These are phyloP conservation scores for Irineochytrium annulatum DNA, from an alignment of 192 early-diverging fungal genomes.

Conservation along the genomic window DNA sequence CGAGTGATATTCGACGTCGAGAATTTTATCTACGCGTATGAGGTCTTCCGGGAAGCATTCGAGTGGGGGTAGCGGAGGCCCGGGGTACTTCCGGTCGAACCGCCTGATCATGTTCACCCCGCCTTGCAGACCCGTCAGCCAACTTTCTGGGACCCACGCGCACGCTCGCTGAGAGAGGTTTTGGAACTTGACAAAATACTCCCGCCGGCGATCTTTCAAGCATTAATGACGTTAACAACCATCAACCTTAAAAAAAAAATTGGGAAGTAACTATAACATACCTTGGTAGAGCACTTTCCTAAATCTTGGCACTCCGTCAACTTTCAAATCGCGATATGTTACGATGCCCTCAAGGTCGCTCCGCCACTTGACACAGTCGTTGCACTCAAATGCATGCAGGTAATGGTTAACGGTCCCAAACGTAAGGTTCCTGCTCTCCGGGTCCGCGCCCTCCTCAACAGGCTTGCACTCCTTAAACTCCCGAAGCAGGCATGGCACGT, in stretches of 20 bases:
- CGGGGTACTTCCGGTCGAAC: conserved; percentile 23
- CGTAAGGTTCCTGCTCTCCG: neutral
- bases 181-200: conserved; percentile 45
- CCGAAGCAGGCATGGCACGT: conserved; percentile 12
- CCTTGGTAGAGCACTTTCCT: neutral
- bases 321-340: conserved; percentile 24
- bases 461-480: conserved; percentile 1
- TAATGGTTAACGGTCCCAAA: conserved; percentile 6
- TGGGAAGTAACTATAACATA: neutral
- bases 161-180: conserved; percentile 29
- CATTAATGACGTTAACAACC: neutral
- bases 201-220: conserved; percentile 1
- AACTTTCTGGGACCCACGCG: conserved; percentile 42
- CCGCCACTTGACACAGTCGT: conserved; percentile 35
- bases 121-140: conserved; percentile 26
- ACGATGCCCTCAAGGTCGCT: conserved; percentile 28
- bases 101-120: conserved; percentile 6
- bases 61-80: neutral
- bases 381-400: conserved; percentile 27
- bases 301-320: neutral
- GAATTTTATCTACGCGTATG: conserved; percentile 28
- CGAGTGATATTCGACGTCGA: conserved; percentile 30
- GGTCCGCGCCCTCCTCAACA: neutral
- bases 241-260: neutral
- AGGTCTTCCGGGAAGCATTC: conserved; percentile 16